phyloP scores from a whole-genome alignment of 352 stramenopile genomes.

The Globisporangium mamillatum region DNA sequence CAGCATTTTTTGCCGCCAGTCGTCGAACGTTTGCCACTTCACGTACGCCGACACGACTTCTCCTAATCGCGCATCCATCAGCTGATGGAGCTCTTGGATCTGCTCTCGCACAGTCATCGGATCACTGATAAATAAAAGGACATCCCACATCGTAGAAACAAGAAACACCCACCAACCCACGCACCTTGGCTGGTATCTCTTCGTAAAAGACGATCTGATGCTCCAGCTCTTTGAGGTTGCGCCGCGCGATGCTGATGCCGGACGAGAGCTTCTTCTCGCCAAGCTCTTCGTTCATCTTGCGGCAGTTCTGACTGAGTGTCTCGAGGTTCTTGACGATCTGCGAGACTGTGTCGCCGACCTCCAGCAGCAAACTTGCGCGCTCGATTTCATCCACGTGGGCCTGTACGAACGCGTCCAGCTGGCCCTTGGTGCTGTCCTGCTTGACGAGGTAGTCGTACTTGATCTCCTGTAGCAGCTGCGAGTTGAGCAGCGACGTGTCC shows the following conservation, averaged over 20 bases:
- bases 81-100: conserved; percentile 41
- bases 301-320: conserved; percentile 54
- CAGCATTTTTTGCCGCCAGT: conserved; percentile 83
- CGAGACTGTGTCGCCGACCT: conserved; percentile 59
- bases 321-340: conserved; percentile 65
- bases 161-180: not conserved
- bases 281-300: conserved; percentile 81
- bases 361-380: conserved; percentile 65
- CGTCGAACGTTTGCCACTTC: conserved; percentile 71
- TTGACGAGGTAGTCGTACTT: conserved; percentile 77
- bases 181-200: conserved; percentile 61
- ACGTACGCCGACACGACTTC: conserved; percentile 63
- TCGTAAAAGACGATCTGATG: conserved; percentile 83
- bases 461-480: conserved; percentile 82
- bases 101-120: not conserved
- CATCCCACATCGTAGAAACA: not conserved
- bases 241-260: conserved; percentile 71
- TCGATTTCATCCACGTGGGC: conserved; percentile 85
- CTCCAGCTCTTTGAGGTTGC: conserved; percentile 81
- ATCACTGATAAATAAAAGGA: not conserved
- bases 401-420: conserved; percentile 71
- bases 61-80: conserved; percentile 44
- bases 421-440: conserved; percentile 69
- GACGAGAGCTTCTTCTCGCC: conserved; percentile 80
- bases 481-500: conserved; percentile 80